Evolutionary conservation across 768 basidiomycete species (phyloP), one percentile per base, ranked within the genome.

Genomic region (Candolleomyces aberdarensis): DNA sequence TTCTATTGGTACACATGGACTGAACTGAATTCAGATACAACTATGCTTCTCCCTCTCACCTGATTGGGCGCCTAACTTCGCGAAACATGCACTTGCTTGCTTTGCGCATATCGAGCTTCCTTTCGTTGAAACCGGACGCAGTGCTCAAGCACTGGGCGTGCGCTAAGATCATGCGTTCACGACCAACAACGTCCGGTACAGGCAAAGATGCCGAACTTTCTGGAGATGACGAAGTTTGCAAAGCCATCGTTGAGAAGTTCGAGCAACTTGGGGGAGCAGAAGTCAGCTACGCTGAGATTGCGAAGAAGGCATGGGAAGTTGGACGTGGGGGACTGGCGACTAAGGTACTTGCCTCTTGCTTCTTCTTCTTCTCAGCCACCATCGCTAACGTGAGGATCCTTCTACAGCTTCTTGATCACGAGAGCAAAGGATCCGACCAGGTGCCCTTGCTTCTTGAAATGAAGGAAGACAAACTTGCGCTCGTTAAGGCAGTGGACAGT

Each of bases 71-170:
- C 5, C 80, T 99, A 20, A 91, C 93, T 7, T 83, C 93, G 0
- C 87, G 95, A 14, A 93, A 93, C 63, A 80, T 94, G 62, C 96
- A 99, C 69, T 84, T 98, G 1, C 87, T 98, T 49, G 94, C 96
- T 8, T 85, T 98, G 17, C 87, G 95, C 26, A 88, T 98, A 63
- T 95, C 96, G 2, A 81, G 85, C 0, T 94, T 87, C 74, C 82
- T 98, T 32, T 83, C 84, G 15, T 79, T 98, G 49, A 89, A 91
- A 56, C 90, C 94, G 0, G 91, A 95, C 64, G 83, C 85, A 0
- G 94, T 98, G 0, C 77, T 99, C 46, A 92, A 88, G 64, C 96
- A 98, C 69, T 99, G 97, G 97, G 97, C 97, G 0, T 88, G 87
- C 61, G 89, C 93, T 1, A 96, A 97, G 73, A 97, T 99, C 60